Base-by-base conservation (phyloP, 1,139 yeast genomes). In the Yamadazyma jaroonii region DNA sequence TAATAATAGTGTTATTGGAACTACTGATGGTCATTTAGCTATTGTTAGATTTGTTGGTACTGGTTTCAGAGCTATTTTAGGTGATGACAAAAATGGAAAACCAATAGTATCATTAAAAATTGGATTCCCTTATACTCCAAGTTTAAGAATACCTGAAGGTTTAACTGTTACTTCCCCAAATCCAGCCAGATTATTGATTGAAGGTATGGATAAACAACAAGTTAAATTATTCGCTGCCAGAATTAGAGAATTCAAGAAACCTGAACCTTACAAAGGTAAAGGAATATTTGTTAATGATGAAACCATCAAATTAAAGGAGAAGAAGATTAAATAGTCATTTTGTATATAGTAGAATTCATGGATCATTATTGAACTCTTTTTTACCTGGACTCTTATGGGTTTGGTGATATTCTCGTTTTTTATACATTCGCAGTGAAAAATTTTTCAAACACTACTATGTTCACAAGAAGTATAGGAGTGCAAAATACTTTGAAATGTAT, bases 251-350 rank as follows among this genome's bases (percentile, higher is more conserved):
- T 79, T 79, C 70, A 86, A 88, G 61, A 95, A 95, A 45, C 99
- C 99, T 29, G 99, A 94, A 65, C 97, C 97, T 29, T 94, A 94
- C 63, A 94, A 94, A 66, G 98, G 98, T 57, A 94, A 94, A 64
- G 99, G 99, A 55, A 85, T 94, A 39, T 94, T 84, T 57, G 84
- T 94, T 38, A 87, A 90, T 61, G 84, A 81, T 54, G 97, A 92
- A 66, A 89, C 95, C 37, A 84, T 92, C 59, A 84, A 80, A 60
- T 74, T 90, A 59, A 92, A 92, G 75, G 89, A 84, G 52, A 86
- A 86, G 77, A 90, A 89, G 76, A 85, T 89, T 60, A 92, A 90
- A 80, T 90, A 74, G 59, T 25, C 27, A 12, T 12, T 25, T 25
- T 25, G 27, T 25, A 25, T 25, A 25, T 25, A 25, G 27, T 5